These are phyloP conservation scores for Pseudotulostoma volvatum DNA, from an alignment of 495 filamentous ascomycete species.

Conservation along the genomic window DNA sequence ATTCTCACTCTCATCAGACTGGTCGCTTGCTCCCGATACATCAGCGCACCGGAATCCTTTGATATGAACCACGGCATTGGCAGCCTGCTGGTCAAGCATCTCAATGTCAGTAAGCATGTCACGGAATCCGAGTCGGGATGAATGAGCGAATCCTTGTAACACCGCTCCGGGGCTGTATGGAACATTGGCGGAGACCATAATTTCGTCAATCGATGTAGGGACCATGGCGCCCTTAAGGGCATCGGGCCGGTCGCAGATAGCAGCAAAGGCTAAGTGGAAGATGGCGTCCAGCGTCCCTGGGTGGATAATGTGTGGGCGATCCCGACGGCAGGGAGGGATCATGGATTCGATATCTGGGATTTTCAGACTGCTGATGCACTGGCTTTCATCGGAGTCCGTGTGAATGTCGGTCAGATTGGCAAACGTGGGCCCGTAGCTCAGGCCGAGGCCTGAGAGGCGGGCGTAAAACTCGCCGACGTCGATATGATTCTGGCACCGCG, in stretches of 20 bases:
- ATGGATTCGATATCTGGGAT: constrained; percentile 11
- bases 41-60: constrained; percentile 5
- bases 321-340: constrained; percentile 10
- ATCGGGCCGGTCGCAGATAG: constrained; percentile 2
- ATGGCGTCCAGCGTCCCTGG: constrained; percentile 20
- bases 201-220: constrained; percentile 7
- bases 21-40: constrained; percentile 2
- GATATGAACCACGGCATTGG: constrained; percentile 1
- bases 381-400: constrained; percentile 1
- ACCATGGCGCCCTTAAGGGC: constrained; percentile 8
- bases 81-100: constrained; percentile 4
- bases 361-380: background rate
- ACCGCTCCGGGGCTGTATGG: constrained; percentile 1
- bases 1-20: background rate
- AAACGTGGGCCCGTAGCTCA: constrained; percentile 23
- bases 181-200: constrained; percentile 6
- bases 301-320: constrained; percentile 15
- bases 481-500: constrained; percentile 7
- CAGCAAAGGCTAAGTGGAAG: constrained; percentile 15
- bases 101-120: constrained; percentile 5
- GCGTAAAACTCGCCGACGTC: constrained; percentile 17
- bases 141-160: constrained; percentile 6
- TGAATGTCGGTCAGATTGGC: constrained; percentile 13
- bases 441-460: constrained; percentile 12
- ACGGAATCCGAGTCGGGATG: constrained; percentile 7